A percentile compares a stretch with the other conserved stretches of the same genome.
These are phyloP conservation scores for Exserohilum turcica DNA, from an alignment of 2,329 filamentous ascomycete species.

Conservation along the genomic window DNA sequence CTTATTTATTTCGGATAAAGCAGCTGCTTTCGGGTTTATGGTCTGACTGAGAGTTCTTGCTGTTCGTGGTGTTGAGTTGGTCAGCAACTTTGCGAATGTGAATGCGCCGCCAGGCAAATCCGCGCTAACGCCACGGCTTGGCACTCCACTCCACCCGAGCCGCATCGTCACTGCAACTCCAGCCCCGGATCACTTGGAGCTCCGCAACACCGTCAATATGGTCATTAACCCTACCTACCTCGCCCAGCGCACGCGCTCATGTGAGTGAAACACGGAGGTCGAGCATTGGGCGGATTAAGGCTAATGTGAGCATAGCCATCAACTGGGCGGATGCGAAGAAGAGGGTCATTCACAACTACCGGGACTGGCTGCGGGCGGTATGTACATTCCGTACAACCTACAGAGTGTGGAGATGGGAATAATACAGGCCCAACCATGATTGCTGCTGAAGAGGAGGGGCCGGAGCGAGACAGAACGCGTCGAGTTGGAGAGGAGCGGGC, in stretches of 20 bases:
- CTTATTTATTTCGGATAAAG: background rate
- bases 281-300: conserved; percentile 21
- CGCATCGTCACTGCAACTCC: conserved; percentile 39
- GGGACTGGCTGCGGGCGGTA: conserved; percentile 96
- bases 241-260: conserved; percentile 62
- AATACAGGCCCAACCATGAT: background rate
- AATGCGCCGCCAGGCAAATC: conserved; percentile 21
- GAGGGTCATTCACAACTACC: conserved; percentile 86
- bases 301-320: conserved; percentile 64
- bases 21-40: background rate
- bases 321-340: conserved; percentile 88
- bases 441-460: background rate
- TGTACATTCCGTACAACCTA: conserved; percentile 50
- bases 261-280: conserved; percentile 40
- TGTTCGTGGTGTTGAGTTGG: conserved; percentile 3
- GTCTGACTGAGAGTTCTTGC: background rate
- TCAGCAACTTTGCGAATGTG: conserved; percentile 21
- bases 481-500: background rate
- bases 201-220: conserved; percentile 58
- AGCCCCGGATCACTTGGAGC: conserved; percentile 28
- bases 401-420: background rate
- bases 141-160: conserved; percentile 37
- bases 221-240: conserved; percentile 92
- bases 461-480: background rate
- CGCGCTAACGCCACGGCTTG: conserved; percentile 37